These are phyloP conservation scores for Talaromyces atroroseus DNA, from an alignment of 2,329 filamentous ascomycete genomes.

Conservation along the genomic window DNA sequence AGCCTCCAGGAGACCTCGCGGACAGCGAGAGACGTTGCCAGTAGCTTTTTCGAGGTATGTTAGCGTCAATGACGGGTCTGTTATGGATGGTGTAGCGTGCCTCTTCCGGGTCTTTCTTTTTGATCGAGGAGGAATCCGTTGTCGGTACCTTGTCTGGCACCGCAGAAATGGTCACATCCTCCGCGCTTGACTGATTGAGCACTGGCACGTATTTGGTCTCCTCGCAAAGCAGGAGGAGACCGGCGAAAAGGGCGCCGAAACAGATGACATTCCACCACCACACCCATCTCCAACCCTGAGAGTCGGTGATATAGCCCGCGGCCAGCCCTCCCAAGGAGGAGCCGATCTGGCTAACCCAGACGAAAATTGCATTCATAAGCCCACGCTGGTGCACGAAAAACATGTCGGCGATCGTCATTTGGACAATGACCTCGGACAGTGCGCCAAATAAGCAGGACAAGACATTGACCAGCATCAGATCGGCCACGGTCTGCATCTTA, in stretches of 20 bases:
- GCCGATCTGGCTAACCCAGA: neutral
- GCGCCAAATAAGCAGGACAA: conserved; percentile 42
- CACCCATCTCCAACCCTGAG: neutral
- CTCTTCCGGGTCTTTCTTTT: too few relatives aligned
- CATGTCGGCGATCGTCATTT: conserved; percentile 33
- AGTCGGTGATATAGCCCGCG: neutral
- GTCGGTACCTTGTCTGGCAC: neutral
- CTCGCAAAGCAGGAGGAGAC: neutral
- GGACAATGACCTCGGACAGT: conserved; percentile 40
- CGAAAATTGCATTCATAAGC: neutral
- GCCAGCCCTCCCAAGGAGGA: neutral
- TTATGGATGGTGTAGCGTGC: too few relatives aligned
- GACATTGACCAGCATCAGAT: conserved; percentile 42
- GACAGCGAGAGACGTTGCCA: neutral
- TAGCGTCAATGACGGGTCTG: neutral
- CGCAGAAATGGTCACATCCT: neutral
- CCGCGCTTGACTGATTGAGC: neutral
- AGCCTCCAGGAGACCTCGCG: neutral
- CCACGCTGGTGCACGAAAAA: neutral
- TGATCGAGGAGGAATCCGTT: too few relatives aligned
- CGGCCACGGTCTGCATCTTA: conserved; percentile 36
- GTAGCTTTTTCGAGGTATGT: neutral
- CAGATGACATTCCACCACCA: neutral
- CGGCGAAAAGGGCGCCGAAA: neutral
- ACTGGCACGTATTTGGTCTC: neutral